Conservation (phyloP, 2,329 filamentous ascomycete genomes). For the Hortaea werneckii region DNA sequence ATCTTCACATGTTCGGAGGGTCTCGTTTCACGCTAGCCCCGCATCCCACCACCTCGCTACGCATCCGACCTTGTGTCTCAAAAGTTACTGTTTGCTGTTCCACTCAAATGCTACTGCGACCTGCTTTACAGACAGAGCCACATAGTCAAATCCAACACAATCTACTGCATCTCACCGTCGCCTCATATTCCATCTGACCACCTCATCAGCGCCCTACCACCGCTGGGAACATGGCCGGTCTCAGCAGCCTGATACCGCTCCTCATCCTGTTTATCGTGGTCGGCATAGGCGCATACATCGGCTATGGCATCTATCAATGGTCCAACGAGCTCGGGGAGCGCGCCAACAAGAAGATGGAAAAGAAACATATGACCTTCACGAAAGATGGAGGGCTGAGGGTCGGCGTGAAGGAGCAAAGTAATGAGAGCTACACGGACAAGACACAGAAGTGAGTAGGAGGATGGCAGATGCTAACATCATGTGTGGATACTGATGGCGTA, state of each 20-base stretch:
- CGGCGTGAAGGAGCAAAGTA: slow-evolving; percentile 56
- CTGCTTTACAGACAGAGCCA: not conserved
- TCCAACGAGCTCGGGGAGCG: slow-evolving; percentile 54
- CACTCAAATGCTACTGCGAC: not conserved
- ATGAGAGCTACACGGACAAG: slow-evolving; percentile 62
- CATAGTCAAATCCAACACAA: not conserved
- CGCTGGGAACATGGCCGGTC: not conserved
- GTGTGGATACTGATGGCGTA: not conserved
- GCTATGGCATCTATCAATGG: slow-evolving; percentile 62
- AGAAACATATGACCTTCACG: slow-evolving; percentile 64
- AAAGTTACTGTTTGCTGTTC: not conserved
- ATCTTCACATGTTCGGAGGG: not conserved
- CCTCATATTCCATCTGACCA: not conserved
- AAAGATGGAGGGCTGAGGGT: slow-evolving; percentile 64
- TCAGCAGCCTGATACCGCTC: slow-evolving; percentile 48
- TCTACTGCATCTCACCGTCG: not conserved
- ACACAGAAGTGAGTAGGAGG: slow-evolving; percentile 46
- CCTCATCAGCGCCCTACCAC: not conserved
- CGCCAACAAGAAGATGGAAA: slow-evolving; percentile 60
- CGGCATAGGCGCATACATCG: slow-evolving; percentile 50
- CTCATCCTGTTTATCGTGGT: slow-evolving; percentile 52
- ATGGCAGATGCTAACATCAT: too few relatives aligned
- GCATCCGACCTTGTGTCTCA: not conserved
- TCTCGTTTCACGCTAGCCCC: not conserved
- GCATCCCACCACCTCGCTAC: not conserved